These are phyloP conservation scores for Cladorrhinum sp. DNA, from an alignment of 2,329 filamentous ascomycete species.

Conservation along the genomic window DNA sequence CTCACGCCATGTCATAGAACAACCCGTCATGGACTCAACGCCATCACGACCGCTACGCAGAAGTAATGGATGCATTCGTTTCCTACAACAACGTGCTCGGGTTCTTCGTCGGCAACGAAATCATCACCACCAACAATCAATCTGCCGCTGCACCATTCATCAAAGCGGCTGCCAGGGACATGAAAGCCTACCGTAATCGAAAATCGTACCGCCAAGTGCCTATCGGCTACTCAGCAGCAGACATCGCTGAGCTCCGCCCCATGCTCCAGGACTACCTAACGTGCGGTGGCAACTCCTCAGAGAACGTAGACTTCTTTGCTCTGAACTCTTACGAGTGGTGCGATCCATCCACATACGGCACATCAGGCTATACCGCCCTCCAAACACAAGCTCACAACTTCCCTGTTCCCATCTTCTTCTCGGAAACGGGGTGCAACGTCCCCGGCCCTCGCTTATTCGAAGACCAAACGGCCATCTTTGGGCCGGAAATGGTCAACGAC, in stretches of 20 bases:
- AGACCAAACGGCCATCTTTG: constrained; percentile 76
- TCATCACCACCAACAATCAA: constrained; percentile 62
- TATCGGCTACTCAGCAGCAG: constrained; percentile 82
- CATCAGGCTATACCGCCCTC: constrained; percentile 68
- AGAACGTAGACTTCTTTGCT: constrained; percentile 78
- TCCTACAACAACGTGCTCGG: constrained; percentile 76
- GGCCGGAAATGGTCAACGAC: constrained; percentile 64
- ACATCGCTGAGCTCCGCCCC: constrained; percentile 67
- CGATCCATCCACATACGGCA: constrained; percentile 54
- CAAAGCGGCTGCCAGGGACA: constrained; percentile 75
- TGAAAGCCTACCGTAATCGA: constrained; percentile 75
- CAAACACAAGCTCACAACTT: constrained; percentile 66
- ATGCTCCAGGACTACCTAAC: constrained; percentile 70
- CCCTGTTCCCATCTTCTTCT: constrained; percentile 85
- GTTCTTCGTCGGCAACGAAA: constrained; percentile 87
- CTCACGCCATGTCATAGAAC: constrained; percentile 39
- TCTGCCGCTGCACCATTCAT: constrained; percentile 72
- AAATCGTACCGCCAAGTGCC: constrained; percentile 79
- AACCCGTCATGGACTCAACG: constrained; percentile 68
- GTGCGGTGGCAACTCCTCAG: constrained; percentile 66
- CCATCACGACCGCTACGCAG: constrained; percentile 65
- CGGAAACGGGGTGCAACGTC: constrained; percentile 80
- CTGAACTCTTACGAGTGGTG: constrained; percentile 87
- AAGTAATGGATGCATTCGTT: constrained; percentile 75
- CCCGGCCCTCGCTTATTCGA: constrained; percentile 60